Evolutionary conservation across 768 basidiomycete species (phyloP).

Genomic region (Trametes elegans): DNA sequence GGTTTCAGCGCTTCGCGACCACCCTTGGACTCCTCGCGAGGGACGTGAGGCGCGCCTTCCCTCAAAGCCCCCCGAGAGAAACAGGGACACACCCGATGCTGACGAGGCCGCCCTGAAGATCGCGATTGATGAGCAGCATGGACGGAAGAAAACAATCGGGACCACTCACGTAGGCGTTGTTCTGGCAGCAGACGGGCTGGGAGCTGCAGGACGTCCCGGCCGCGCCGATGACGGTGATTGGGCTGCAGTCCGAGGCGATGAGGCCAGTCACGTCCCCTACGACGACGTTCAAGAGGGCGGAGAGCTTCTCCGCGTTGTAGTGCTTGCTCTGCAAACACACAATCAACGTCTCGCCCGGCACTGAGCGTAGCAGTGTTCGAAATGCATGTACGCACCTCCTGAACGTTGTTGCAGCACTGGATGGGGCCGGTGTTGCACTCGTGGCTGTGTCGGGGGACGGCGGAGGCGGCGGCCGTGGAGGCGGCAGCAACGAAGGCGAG

Average conservation of each 20-base stretch:
- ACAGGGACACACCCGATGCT: conserved; percentile 22
- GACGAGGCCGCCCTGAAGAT: conserved; percentile 21
- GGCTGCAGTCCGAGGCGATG: conserved; percentile 24
- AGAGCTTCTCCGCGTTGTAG: not conserved
- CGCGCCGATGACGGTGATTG: conserved; percentile 22
- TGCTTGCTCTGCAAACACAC: too few relatives aligned
- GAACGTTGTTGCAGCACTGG: conserved; percentile 10
- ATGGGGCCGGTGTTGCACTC: conserved; percentile 13
- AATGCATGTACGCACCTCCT: not conserved
- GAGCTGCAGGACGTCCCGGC: conserved; percentile 10
- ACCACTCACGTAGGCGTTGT: conserved; percentile 23
- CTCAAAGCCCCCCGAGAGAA: conserved; percentile 10
- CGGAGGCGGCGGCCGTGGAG: not conserved
- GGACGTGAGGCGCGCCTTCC: too few relatives aligned
- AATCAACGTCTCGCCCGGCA: too few relatives aligned
- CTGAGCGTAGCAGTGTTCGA: not conserved
- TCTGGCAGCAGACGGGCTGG: conserved; percentile 24
- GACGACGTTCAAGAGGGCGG: conserved; percentile 18
- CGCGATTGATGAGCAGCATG: conserved; percentile 6
- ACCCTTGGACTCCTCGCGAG: too few relatives aligned
- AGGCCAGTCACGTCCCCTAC: conserved; percentile 14
- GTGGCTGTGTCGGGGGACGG: not conserved
- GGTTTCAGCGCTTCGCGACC: too few relatives aligned
- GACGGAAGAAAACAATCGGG: conserved; percentile 14
- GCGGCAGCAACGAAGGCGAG: conserved; percentile 2